phyloP scores from a whole-genome alignment of 345 rosid genomes.

The Streptanthus diversifolius region DNA sequence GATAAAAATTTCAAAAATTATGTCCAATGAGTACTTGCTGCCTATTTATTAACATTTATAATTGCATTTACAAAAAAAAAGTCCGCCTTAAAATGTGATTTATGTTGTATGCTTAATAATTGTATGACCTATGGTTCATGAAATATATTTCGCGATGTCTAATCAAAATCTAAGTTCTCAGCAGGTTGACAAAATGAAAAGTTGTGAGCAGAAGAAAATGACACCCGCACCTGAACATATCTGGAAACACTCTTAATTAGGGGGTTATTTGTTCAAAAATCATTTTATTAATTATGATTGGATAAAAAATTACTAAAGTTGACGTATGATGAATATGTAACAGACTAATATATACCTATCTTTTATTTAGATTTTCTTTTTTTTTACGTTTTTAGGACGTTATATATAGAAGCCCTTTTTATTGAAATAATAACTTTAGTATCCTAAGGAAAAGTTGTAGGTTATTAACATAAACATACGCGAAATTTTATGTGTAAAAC shows the following conservation, averaged over 20 bases:
- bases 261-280: constrained; percentile 26
- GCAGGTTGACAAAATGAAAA: background rate
- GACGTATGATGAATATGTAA: background rate
- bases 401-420: background rate
- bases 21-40: background rate
- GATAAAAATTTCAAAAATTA: background rate
- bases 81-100: background rate
- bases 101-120: background rate
- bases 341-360: background rate
- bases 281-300: constrained; percentile 18
- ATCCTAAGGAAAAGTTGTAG: background rate
- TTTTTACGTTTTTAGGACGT: background rate
- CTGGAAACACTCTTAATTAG: constrained; percentile 21
- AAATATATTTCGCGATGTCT: constrained; percentile 21
- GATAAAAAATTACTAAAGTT: background rate
- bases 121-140: constrained; percentile 1
- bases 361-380: background rate
- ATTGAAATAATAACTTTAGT: background rate
- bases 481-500: background rate
- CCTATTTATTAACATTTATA: background rate
- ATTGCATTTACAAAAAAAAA: background rate
- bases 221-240: constrained; percentile 21
- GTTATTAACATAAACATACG: background rate
- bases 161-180: background rate
- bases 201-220: constrained; percentile 18